These are phyloP conservation scores for Exserohilum rostratum DNA, from an alignment of 2,329 filamentous ascomycete genomes.

Conservation along the genomic window DNA sequence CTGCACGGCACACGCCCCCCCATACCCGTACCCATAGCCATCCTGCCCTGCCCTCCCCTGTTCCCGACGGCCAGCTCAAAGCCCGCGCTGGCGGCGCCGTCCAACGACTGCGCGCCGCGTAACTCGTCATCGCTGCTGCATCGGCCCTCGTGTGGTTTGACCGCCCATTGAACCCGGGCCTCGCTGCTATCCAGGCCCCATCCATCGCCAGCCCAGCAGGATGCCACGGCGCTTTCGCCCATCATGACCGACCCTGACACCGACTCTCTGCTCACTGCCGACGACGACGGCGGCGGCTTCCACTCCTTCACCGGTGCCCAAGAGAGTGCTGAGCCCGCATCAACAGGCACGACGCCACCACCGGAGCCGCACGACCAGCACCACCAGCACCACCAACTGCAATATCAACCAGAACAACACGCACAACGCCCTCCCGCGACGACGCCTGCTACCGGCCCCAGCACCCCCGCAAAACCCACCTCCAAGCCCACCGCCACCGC, in stretches of 20 bases:
- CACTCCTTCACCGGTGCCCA: slow-evolving; percentile 46
- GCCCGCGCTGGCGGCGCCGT: slow-evolving; percentile 26
- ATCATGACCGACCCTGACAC: slow-evolving; percentile 25
- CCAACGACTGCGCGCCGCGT: slow-evolving; percentile 44
- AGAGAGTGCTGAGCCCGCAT: slow-evolving; percentile 47
- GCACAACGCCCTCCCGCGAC: slow-evolving; percentile 8
- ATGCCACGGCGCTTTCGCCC: slow-evolving; percentile 39
- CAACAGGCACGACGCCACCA: slow-evolving; percentile 11
- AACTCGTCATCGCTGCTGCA: slow-evolving; percentile 4
- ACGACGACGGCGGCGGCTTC: slow-evolving; percentile 40
- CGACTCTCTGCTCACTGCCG: slow-evolving; percentile 13
- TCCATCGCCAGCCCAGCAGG: slow-evolving; percentile 23
- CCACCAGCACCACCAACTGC: slow-evolving; percentile 10
- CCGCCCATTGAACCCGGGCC: slow-evolving; percentile 35
- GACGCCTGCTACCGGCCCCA: slow-evolving; percentile 11
- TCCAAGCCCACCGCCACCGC: slow-evolving; percentile 15
- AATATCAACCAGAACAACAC: slow-evolving; percentile 10
- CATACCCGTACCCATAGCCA: slow-evolving; percentile 10
- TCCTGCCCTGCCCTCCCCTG: slow-evolving; percentile 26
- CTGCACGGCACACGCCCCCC: too few relatives aligned
- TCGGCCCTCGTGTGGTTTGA: slow-evolving; percentile 27
- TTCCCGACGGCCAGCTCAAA: slow-evolving; percentile 23
- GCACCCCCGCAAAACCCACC: neutral
- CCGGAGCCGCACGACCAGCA: neutral
- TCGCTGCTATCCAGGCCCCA: slow-evolving; percentile 30